phyloP scores from a whole-genome alignment of 148 eudicot genomes.

The Camellia japonica region DNA sequence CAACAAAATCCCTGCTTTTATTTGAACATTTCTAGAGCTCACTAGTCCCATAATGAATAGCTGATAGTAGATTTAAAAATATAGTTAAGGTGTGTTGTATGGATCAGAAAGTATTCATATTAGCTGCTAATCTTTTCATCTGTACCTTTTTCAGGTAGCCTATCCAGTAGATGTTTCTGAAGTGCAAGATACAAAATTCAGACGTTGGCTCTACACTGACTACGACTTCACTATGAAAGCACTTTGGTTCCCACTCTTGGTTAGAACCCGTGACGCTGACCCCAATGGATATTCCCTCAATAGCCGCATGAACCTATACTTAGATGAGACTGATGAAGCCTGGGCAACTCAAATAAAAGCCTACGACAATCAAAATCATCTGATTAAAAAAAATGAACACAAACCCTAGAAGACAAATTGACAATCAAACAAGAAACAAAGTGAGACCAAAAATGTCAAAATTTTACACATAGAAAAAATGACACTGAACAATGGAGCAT shows the following conservation, averaged over 20 bases:
- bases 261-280: constrained; percentile 5
- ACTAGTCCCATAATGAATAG: too few relatives aligned
- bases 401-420: too few relatives aligned
- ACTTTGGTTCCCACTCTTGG: constrained; percentile 16
- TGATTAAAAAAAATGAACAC: too few relatives aligned
- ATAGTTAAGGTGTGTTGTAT: too few relatives aligned
- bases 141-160: constrained; percentile 10
- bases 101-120: background rate
- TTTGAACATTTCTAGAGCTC: background rate
- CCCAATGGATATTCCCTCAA: constrained; percentile 5
- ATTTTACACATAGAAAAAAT: too few relatives aligned
- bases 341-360: constrained; percentile 43
- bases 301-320: constrained; percentile 32
- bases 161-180: constrained; percentile 20
- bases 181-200: constrained; percentile 3
- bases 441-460: too few relatives aligned
- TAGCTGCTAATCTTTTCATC: background rate
- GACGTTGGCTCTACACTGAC: constrained; percentile 18
- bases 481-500: too few relatives aligned
- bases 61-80: too few relatives aligned
- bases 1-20: background rate
- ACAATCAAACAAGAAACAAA: too few relatives aligned
- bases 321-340: constrained; percentile 36
- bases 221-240: constrained; percentile 19
- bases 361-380: too few relatives aligned